Conservation (phyloP, 2,329 filamentous ascomycete species). For the Rutstroemia sp. region DNA sequence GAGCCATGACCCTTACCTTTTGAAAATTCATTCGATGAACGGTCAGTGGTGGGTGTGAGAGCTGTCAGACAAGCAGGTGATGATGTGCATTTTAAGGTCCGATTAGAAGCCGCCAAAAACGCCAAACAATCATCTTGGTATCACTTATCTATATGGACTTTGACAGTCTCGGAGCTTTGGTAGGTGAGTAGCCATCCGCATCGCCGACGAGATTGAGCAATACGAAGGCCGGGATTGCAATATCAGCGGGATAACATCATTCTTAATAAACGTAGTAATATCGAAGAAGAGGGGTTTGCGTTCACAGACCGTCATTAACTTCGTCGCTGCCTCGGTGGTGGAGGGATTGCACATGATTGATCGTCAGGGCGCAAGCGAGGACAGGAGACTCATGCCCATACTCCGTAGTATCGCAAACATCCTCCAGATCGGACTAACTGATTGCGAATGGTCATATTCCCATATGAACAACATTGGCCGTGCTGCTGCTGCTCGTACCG, state of each 20-base stretch:
- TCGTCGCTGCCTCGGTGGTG: not conserved
- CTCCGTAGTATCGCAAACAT: not conserved
- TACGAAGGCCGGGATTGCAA: not conserved
- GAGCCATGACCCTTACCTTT: not conserved
- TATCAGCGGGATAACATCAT: too few relatives aligned
- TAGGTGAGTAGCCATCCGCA: too few relatives aligned
- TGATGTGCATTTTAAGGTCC: not conserved
- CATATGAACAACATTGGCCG: not conserved
- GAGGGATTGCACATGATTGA: not conserved
- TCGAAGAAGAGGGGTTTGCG: slow-evolving; percentile 7
- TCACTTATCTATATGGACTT: not conserved
- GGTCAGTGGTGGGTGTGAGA: too few relatives aligned
- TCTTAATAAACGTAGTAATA: not conserved
- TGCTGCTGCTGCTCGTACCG: not conserved
- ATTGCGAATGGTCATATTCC: not conserved
- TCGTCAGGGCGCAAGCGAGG: slow-evolving; percentile 5
- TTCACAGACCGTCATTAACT: slow-evolving; percentile 5
- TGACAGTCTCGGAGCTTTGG: too few relatives aligned
- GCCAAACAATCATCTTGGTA: not conserved
- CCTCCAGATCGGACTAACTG: not conserved
- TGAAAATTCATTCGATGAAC: not conserved
- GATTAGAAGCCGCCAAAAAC: not conserved
- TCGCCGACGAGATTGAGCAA: not conserved
- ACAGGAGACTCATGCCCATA: not conserved
- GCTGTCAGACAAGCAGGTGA: not conserved